A percentile compares a stretch with the other conserved stretches of the same genome.
Evolutionary conservation across 2,329 filamentous ascomycete genomes (phyloP).

Genomic region (Escovopsis sp.): DNA sequence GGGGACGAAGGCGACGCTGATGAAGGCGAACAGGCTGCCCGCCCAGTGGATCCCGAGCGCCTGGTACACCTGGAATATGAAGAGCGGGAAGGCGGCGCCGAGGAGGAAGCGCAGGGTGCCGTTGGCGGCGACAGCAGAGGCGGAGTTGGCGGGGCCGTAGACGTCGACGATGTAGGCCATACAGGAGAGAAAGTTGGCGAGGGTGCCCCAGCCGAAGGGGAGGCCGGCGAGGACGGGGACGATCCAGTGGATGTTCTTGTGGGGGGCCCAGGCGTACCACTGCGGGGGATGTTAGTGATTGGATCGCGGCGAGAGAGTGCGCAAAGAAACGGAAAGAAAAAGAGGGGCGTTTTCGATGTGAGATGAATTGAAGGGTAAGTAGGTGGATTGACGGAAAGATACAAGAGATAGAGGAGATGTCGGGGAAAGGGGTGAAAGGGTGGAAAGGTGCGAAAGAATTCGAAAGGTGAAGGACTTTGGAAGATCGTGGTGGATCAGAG

Average conservation of each 20-base stretch:
- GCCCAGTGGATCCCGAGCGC: not conserved
- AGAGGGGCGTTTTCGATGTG: too few species aligned
- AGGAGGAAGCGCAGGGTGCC: not conserved
- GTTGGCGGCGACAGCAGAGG: not conserved
- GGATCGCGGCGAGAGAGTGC: too few species aligned
- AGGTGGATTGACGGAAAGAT: too few species aligned
- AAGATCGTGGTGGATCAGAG: not conserved
- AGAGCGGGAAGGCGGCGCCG: not conserved
- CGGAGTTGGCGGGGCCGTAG: not conserved
- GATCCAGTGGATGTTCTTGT: not conserved
- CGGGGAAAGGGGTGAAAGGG: too few species aligned
- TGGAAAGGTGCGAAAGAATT: too few species aligned
- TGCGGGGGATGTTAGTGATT: not conserved
- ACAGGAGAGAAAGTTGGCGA: not conserved
- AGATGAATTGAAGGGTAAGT: not conserved
- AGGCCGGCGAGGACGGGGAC: not conserved
- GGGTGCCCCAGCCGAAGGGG: constrained; percentile 1
- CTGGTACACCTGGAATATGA: not conserved
- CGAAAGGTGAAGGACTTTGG: too few species aligned
- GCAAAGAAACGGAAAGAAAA: too few species aligned
- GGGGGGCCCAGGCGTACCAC: constrained; percentile 2
- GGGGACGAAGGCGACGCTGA: not conserved
- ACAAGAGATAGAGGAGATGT: too few species aligned
- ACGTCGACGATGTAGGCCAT: constrained; percentile 1
- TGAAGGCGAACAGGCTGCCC: not conserved